These are phyloP conservation scores for Sarocladiaceae sp. DNA, from an alignment of 2,329 filamentous ascomycete species.

Conservation along the genomic window DNA sequence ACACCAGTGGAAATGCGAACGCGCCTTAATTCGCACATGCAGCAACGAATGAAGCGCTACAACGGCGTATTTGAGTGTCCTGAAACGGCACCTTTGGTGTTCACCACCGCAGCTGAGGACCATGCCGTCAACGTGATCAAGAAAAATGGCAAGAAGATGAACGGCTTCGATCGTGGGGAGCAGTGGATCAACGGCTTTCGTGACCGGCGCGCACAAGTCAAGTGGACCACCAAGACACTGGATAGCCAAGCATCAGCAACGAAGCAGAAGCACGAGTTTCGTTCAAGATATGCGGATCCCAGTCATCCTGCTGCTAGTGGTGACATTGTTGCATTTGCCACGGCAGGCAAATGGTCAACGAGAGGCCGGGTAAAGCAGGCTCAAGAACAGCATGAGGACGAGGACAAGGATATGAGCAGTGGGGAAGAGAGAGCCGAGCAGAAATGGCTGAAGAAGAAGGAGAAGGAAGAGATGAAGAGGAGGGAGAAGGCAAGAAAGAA, in stretches of 20 bases:
- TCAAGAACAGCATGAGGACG: background rate
- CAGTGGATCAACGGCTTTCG: slow-evolving; percentile 17
- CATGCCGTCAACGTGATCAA: background rate
- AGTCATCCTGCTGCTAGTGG: slow-evolving; percentile 22
- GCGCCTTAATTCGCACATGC: background rate
- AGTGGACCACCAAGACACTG: slow-evolving; percentile 17
- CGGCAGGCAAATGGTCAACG: slow-evolving; percentile 14
- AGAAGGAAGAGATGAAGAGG: slow-evolving; percentile 11
- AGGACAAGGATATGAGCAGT: background rate
- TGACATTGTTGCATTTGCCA: slow-evolving; percentile 19
- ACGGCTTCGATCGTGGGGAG: slow-evolving; percentile 15
- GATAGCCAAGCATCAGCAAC: slow-evolving; percentile 15
- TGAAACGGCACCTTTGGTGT: slow-evolving; percentile 5
- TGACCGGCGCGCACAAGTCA: slow-evolving; percentile 17
- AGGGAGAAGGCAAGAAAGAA: slow-evolving; percentile 6
- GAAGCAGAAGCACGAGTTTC: slow-evolving; percentile 19
- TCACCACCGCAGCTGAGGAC: background rate
- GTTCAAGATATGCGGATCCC: slow-evolving; percentile 22
- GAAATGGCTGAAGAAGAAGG: background rate
- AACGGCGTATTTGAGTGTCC: background rate
- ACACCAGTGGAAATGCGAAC: background rate
- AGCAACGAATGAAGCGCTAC: slow-evolving; percentile 10
- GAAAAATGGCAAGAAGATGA: slow-evolving; percentile 9
- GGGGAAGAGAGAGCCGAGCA: background rate
- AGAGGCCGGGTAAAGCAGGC: slow-evolving; percentile 2